Evolutionary conservation across 2,329 filamentous ascomycete species (phyloP).

Genomic region (Malbranchea cinnamomea): DNA sequence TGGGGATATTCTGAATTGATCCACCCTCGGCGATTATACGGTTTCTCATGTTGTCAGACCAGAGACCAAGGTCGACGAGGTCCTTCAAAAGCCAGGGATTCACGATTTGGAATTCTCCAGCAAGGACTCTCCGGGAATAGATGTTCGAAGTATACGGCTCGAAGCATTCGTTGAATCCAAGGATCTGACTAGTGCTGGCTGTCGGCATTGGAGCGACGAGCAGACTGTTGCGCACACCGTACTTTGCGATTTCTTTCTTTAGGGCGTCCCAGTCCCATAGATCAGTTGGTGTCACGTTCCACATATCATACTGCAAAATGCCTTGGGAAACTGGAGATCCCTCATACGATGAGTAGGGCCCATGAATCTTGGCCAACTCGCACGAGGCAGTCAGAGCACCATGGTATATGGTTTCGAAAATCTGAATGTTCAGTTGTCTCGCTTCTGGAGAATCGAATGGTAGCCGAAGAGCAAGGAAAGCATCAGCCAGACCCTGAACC

Average conservation of each 20-base stretch:
- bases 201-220: constrained; percentile 96
- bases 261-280: constrained; percentile 92
- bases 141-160: constrained; percentile 99
- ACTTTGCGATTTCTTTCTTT: constrained; percentile 80
- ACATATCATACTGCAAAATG: constrained; percentile 97
- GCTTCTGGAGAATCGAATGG: constrained; percentile 95
- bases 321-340: constrained; percentile 91
- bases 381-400: constrained; percentile 80
- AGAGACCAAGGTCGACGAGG: constrained; percentile 90
- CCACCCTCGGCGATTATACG: constrained; percentile 95
- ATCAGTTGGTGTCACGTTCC: constrained; percentile 81
- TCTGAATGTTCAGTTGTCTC: constrained; percentile 87
- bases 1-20: constrained; percentile 91
- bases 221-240: constrained; percentile 89
- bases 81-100: constrained; percentile 99
- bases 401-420: constrained; percentile 99
- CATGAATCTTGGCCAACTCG: constrained; percentile 68
- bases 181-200: constrained; percentile 90
- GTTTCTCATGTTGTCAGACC: constrained; percentile 99
- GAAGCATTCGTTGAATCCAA: constrained; percentile 99
- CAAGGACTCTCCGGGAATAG: constrained; percentile 93
- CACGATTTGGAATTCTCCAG: constrained; percentile 97
- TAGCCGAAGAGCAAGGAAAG: constrained; percentile 90
- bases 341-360: constrained; percentile 78
- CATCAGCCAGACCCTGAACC: constrained; percentile 94